Evolutionary conservation across 208 protist genomes (phyloP), one percentile per base, ranked within the genome.

Genomic region (Porcisia deanei): DNA sequence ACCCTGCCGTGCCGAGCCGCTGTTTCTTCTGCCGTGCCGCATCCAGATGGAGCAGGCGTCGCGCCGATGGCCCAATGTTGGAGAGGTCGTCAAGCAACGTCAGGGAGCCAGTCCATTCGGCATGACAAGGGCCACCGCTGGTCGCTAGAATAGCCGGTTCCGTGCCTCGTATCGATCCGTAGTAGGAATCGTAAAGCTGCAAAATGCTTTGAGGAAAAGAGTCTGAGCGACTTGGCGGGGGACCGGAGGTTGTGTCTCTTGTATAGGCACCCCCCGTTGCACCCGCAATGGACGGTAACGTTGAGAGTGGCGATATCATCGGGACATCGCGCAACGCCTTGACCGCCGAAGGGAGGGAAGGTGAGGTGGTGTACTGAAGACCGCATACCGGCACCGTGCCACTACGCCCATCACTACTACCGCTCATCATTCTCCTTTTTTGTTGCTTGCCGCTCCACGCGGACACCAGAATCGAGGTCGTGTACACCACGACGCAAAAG

Each of bases 291-390:
- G 47, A 59, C 10, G 55, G 49, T n/a, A 30, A 47, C 37, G 47
- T 52, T 16, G 47, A 41, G 73, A 67, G 37, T 14, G 30, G n/a
- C 75, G 47, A 47, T 73, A 53, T 69, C 63, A 73, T 10, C 64
- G 57, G 47, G 74, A 77, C n/a, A 72, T 76, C 70, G 69, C 68
- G 61, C 61, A 52, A 37, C 53, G 73, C 66, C 43, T 88, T 78
- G 9, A 77, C 68, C 0, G 79, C 77, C 4, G 75, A 80, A 3
- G 89, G 87, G 9, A 94, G 64, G n/a, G 83, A 88, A 0, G 85
- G 85, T 0, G 89, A 91, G 10, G 85, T 82, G 37, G 88, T 82
- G 76, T 93, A 85, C 76, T 88, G 79, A 59, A 89, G 39, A 6
- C 89, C 86, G 2, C 68, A 76, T 37, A 89, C 58, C 4, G 89